Evolutionary conservation across 2,329 filamentous ascomycete genomes (phyloP).

Genomic region (Beauveria sp.): DNA sequence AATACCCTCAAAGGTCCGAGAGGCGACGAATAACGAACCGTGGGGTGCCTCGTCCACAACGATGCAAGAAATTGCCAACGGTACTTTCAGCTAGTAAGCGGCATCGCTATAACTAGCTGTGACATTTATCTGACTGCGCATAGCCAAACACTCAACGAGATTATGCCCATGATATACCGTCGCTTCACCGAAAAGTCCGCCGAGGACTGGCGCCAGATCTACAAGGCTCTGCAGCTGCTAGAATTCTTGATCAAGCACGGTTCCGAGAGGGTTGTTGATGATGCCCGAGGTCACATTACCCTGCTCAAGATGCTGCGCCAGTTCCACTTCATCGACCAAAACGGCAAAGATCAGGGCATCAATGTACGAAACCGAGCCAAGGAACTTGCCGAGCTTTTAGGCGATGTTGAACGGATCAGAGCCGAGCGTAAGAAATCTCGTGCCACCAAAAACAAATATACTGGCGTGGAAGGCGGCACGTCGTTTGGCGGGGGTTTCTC

Average conservation of each 20-base stretch:
- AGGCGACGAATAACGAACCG: constrained; percentile 98
- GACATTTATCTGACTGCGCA: constrained; percentile 15
- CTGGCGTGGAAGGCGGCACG: constrained; percentile 79
- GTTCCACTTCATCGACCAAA: constrained; percentile 93
- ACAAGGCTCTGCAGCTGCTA: constrained; percentile 93
- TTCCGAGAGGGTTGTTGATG: constrained; percentile 93
- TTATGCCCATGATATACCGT: constrained; percentile 99
- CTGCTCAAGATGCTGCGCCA: constrained; percentile 97
- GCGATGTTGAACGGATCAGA: constrained; percentile 84
- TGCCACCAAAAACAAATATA: constrained; percentile 87
- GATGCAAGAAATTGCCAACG: constrained; percentile 98
- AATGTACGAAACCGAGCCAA: constrained; percentile 96
- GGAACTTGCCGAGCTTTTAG: constrained; percentile 86
- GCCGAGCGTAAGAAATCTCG: constrained; percentile 83
- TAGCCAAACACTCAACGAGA: constrained; percentile 94
- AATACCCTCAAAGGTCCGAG: constrained; percentile 60
- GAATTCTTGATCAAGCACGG: constrained; percentile 98
- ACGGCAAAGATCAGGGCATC: constrained; percentile 96
- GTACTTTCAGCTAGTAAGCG: constrained; percentile 92
- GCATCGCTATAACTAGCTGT: constrained; percentile 13
- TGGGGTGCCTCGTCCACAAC: constrained; percentile 80
- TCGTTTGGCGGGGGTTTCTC: constrained; percentile 53
- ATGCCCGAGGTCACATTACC: constrained; percentile 89
- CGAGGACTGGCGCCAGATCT: constrained; percentile 98
- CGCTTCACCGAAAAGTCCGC: constrained; percentile 97